Evolutionary conservation across 1,139 yeast species (phyloP).

Genomic region (Saccharomycopsis hybrid): DNA sequence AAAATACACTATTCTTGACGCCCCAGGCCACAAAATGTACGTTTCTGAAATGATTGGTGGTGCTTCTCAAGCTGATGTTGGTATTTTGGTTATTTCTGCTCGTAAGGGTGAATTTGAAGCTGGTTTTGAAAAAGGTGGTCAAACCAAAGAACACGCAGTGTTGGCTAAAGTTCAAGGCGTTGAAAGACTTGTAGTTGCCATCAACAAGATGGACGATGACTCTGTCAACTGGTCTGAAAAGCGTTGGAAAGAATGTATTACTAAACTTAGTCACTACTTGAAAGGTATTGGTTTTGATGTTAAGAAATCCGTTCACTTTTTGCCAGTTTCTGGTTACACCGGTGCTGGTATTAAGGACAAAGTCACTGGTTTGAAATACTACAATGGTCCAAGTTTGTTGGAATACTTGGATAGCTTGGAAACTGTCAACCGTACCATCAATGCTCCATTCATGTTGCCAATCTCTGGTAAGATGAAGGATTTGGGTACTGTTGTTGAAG

Average conservation of each 20-base stretch:
- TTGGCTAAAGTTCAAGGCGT: constrained; percentile 98
- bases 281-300: constrained; percentile 83
- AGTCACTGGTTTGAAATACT: constrained; percentile 84
- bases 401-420: constrained; percentile 84
- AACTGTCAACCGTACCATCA: constrained; percentile 76
- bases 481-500: constrained; percentile 95
- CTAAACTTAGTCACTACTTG: constrained; percentile 69
- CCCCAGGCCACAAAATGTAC: constrained; percentile 99
- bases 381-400: constrained; percentile 82
- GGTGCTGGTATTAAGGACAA: constrained; percentile 95
- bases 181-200: constrained; percentile 84
- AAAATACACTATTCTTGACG: constrained; percentile 95
- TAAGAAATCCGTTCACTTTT: constrained; percentile 76
- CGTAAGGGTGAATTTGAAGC: constrained; percentile 99
- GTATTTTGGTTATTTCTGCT: constrained; percentile 92
- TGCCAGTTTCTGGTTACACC: constrained; percentile 98
- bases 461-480: constrained; percentile 92
- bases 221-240: constrained; percentile 95
- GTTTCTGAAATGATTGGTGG: constrained; percentile 99
- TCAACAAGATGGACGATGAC: constrained; percentile 98
- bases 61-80: constrained; percentile 98
- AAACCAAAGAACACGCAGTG: constrained; percentile 97
- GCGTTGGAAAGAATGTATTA: constrained; percentile 92
- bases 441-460: constrained; percentile 97
- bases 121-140: constrained; percentile 98